Percentiles rank a stretch among this genome's conserved stretches.
phyloP scores from a whole-genome alignment of 2,329 filamentous ascomycete genomes.

The Grosmannia huntii region DNA sequence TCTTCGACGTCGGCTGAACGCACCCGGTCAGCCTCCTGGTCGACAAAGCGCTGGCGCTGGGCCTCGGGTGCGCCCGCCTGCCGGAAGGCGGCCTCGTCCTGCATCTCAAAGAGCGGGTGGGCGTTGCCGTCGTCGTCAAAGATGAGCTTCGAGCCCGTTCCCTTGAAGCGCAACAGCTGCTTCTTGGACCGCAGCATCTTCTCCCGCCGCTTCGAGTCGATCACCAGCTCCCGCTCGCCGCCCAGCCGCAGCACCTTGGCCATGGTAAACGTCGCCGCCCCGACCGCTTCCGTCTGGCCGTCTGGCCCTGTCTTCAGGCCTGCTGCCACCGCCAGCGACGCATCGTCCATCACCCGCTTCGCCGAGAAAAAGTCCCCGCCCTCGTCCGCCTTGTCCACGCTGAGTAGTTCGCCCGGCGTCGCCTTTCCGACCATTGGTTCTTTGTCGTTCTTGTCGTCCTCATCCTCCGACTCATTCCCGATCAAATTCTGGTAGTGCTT shows the following conservation, averaged over 20 bases:
- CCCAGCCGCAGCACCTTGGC: constrained; percentile 53
- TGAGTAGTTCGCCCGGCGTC: no score
- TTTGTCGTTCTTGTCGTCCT: constrained; percentile 20
- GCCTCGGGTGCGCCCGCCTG: constrained; percentile 61
- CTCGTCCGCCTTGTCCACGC: no score
- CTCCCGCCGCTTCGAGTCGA: constrained; percentile 91
- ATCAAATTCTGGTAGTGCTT: constrained; percentile 86
- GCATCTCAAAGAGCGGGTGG: constrained; percentile 77
- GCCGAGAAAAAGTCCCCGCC: constrained; percentile 69
- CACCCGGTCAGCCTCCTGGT: constrained; percentile 59
- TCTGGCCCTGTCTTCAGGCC: constrained; percentile 20
- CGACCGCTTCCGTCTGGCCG: constrained; percentile 16
- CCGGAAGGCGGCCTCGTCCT: constrained; percentile 70
- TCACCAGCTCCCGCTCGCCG: constrained; percentile 55
- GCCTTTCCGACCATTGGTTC: no score
- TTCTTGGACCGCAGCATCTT: constrained; percentile 95
- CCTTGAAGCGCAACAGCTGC: constrained; percentile 81
- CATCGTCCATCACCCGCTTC: constrained; percentile 71
- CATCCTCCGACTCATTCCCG: constrained; percentile 45
- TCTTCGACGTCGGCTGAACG: constrained; percentile 66
- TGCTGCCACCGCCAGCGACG: constrained; percentile 43
- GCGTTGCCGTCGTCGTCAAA: constrained; percentile 87
- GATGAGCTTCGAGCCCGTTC: constrained; percentile 70
- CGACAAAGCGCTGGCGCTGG: constrained; percentile 67
- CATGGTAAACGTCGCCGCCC: constrained; percentile 23